phyloP scores from a whole-genome alignment of 768 basidiomycete species.

The Dendrothele bispora region DNA sequence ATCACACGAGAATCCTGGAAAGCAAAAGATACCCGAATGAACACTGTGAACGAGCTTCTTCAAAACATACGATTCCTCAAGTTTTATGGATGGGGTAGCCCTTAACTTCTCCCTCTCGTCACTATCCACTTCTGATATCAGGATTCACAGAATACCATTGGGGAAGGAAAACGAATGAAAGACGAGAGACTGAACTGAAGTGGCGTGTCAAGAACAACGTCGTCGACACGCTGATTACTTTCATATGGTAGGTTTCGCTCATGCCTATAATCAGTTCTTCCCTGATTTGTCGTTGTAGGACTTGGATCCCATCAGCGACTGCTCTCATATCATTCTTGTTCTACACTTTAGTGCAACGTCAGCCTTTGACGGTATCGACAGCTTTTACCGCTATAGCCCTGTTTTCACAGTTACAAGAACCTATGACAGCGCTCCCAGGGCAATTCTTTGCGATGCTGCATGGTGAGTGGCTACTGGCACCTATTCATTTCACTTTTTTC shows the following conservation, averaged over 20 bases:
- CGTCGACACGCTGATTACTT: constrained; percentile 59
- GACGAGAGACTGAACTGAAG: constrained; percentile 61
- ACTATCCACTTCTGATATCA: no score
- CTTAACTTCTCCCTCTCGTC: no score
- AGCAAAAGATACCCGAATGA: constrained; percentile 70
- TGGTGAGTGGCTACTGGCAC: constrained; percentile 34
- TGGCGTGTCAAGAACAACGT: constrained; percentile 69
- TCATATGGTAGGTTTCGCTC: constrained; percentile 55
- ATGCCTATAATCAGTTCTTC: not conserved
- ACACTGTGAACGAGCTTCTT: constrained; percentile 71
- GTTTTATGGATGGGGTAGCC: constrained; percentile 74
- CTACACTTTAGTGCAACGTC: constrained; percentile 64
- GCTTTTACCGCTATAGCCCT: constrained; percentile 81
- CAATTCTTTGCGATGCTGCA: constrained; percentile 66
- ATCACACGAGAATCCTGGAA: constrained; percentile 58
- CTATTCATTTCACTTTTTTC: constrained; percentile 3
- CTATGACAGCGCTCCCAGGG: constrained; percentile 63
- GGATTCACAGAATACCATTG: constrained; percentile 57
- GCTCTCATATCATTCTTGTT: constrained; percentile 62
- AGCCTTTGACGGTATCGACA: constrained; percentile 72
- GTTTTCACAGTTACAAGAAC: constrained; percentile 69
- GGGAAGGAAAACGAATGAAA: constrained; percentile 49
- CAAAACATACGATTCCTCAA: constrained; percentile 75
- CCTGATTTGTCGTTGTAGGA: constrained; percentile 40
- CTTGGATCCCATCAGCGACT: constrained; percentile 72